These are phyloP conservation scores for Cantharellus anzutake DNA, from an alignment of 768 basidiomycete species.

Conservation along the genomic window DNA sequence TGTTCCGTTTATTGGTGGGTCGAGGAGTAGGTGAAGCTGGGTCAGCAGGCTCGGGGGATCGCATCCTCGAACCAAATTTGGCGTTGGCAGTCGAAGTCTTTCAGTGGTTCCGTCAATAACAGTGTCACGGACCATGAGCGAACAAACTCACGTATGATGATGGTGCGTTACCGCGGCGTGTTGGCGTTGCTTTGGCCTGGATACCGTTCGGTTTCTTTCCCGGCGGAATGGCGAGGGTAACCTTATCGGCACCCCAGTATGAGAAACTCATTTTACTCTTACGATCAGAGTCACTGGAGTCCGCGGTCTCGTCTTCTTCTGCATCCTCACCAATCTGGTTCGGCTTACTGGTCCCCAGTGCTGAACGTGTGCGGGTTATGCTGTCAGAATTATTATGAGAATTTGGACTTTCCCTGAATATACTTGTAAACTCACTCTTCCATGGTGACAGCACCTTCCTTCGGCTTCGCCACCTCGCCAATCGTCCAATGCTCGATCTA, in stretches of 20 bases:
- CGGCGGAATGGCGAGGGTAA: constrained; percentile 66
- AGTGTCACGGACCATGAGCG: not conserved
- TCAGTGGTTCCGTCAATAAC: constrained; percentile 16
- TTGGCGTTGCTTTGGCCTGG: constrained; percentile 20
- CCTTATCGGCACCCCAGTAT: constrained; percentile 84
- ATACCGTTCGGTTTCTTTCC: constrained; percentile 12
- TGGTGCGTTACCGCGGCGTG: not conserved
- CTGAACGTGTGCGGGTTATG: constrained; percentile 30
- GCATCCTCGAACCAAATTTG: constrained; percentile 74
- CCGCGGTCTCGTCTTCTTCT: constrained; percentile 30
- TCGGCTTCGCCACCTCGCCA: constrained; percentile 52
- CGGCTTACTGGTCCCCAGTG: constrained; percentile 22
- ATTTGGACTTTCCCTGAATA: not conserved
- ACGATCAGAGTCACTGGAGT: constrained; percentile 72
- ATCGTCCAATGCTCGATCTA: constrained; percentile 83
- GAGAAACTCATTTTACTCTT: constrained; percentile 91
- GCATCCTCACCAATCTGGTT: constrained; percentile 28
- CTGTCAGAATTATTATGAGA: constrained; percentile 15
- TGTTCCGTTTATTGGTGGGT: not conserved
- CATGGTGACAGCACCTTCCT: constrained; percentile 72
- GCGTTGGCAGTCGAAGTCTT: constrained; percentile 70
- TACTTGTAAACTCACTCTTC: constrained; percentile 47
- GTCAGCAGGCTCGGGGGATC: constrained; percentile 36
- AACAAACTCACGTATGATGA: not conserved
- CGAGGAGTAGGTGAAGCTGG: constrained; percentile 1